Conservation (phyloP, 306 rosid genomes). For the Ormosia semicastrata region DNA sequence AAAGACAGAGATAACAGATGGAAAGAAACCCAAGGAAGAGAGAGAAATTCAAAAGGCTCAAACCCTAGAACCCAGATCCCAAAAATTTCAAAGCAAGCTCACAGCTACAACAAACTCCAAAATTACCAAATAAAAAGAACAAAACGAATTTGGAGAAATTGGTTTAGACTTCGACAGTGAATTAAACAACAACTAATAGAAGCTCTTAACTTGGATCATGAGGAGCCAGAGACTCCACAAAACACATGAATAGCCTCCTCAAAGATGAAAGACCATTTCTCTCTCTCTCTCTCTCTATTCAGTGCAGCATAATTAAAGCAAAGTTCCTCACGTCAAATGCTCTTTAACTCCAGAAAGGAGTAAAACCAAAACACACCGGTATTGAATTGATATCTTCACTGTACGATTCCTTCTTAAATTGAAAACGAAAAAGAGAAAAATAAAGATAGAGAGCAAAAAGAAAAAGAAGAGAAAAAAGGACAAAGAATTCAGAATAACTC, state of each 20-base stretch:
- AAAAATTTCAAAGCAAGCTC: slow-evolving; percentile 34
- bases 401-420: slow-evolving; percentile 30
- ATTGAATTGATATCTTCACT: slow-evolving; percentile 24
- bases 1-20: slow-evolving; percentile 15
- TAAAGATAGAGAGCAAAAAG: not conserved
- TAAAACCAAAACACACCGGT: slow-evolving; percentile 47
- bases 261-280: not conserved
- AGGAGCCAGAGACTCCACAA: slow-evolving; percentile 25
- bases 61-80: slow-evolving; percentile 86
- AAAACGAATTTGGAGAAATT: slow-evolving; percentile 20
- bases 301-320: slow-evolving; percentile 40
- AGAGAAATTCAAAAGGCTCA: slow-evolving; percentile 49
- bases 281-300: slow-evolving; percentile 8
- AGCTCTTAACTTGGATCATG: not conserved
- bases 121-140: not conserved
- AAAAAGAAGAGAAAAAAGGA: not conserved
- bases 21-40: slow-evolving; percentile 25
- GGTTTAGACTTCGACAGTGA: not conserved
- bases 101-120: not conserved
- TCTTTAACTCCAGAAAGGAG: slow-evolving; percentile 29
- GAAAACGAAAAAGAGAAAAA: slow-evolving; percentile 7
- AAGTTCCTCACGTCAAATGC: slow-evolving; percentile 40
- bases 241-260: slow-evolving; percentile 37
- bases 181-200: not conserved
- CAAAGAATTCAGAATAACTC: not conserved